These are phyloP conservation scores for Pseudozyma pruni DNA, from an alignment of 1,284 basidiomycete genomes.

Conservation along the genomic window DNA sequence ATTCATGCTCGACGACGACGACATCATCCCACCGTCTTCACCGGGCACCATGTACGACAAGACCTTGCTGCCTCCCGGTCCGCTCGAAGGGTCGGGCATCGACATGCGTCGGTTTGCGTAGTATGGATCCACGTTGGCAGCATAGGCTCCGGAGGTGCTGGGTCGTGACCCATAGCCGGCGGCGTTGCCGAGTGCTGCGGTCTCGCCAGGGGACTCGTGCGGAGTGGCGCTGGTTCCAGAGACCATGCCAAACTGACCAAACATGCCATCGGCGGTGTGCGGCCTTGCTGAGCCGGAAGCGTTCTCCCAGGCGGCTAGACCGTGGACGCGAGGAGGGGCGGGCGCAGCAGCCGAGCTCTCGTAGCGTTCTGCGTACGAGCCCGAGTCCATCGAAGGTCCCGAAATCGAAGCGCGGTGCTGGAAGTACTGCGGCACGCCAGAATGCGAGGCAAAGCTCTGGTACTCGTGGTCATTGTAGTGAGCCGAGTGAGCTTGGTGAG, in stretches of 20 bases:
- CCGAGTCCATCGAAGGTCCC: constrained; percentile 46
- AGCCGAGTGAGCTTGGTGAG: constrained; percentile 9
- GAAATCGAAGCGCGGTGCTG: constrained; percentile 55
- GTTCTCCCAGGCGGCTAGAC: constrained; percentile 56
- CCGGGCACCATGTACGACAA: constrained; percentile 56
- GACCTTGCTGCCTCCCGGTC: constrained; percentile 32
- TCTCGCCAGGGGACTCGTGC: constrained; percentile 18
- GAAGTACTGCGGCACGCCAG: constrained; percentile 33
- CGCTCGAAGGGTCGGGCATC: constrained; percentile 30
- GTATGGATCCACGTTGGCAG: constrained; percentile 19
- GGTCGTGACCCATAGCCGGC: constrained; percentile 22
- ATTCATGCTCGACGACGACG: constrained; percentile 10
- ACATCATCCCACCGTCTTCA: constrained; percentile 22
- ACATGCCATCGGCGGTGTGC: constrained; percentile 63
- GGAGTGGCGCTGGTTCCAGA: constrained; percentile 6
- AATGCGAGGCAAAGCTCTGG: constrained; percentile 9
- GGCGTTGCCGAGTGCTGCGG: constrained; percentile 7
- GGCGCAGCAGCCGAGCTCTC: constrained; percentile 20
- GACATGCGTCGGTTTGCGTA: constrained; percentile 40
- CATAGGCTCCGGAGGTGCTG: constrained; percentile 25
- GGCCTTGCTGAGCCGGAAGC: constrained; percentile 54
- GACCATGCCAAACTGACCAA: constrained; percentile 46
- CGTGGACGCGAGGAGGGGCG: constrained; percentile 50
- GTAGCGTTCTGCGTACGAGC: constrained; percentile 21
- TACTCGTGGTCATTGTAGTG: constrained; percentile 29